phyloP scores from a whole-genome alignment of 2,329 filamentous ascomycete genomes.

The Epichloe sp. region DNA sequence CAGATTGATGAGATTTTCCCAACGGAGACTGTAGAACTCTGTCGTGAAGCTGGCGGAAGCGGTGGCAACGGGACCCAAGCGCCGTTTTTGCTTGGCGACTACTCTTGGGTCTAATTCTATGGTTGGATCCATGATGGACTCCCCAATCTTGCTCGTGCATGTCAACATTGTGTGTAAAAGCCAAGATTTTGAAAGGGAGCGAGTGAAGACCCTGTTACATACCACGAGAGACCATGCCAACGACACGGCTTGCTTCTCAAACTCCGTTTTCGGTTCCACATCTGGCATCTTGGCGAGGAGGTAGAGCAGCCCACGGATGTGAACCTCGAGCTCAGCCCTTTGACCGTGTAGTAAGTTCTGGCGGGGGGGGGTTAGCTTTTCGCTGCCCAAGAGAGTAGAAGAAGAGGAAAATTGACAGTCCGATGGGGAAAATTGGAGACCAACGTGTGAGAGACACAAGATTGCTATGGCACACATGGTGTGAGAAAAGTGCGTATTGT shows the following conservation, averaged over 20 bases:
- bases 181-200: too few species aligned
- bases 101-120: background rate
- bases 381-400: too few species aligned
- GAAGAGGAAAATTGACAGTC: too few species aligned
- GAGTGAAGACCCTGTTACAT: background rate
- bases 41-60: background rate
- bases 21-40: background rate
- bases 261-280: background rate
- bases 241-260: background rate
- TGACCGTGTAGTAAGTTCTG: background rate
- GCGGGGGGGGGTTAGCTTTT: background rate
- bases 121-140: conserved; percentile 2
- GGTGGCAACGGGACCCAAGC: background rate
- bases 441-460: background rate
- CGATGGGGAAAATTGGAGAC: background rate
- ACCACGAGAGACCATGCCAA: conserved; percentile 1
- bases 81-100: background rate
- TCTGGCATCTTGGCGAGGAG: background rate
- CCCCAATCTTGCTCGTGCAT: background rate
- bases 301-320: conserved; percentile 2
- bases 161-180: too few species aligned
- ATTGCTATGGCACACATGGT: background rate
- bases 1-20: conserved; percentile 1
- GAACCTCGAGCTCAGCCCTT: background rate
- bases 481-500: background rate